phyloP scores from a whole-genome alignment of 768 basidiomycete genomes.

The Stropharia rugosoannulata region DNA sequence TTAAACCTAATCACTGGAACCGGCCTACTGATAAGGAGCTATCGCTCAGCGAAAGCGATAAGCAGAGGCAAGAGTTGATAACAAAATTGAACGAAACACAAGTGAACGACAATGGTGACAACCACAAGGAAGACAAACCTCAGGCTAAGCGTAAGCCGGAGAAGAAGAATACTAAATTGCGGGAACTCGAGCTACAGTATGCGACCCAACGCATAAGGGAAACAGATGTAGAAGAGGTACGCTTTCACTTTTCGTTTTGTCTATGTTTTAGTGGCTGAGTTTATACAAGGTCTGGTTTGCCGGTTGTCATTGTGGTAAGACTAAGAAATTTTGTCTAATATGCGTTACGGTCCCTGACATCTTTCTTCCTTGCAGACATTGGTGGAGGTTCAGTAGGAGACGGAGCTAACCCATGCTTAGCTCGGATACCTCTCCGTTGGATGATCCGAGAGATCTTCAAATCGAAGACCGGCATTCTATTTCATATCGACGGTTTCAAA shows the following conservation, averaged over 20 bases:
- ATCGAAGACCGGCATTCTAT: conserved; percentile 56
- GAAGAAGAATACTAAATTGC: conserved; percentile 14
- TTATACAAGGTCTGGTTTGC: conserved; percentile 28
- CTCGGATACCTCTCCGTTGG: conserved; percentile 59
- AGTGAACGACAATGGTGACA: no score
- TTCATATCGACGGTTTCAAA: conserved; percentile 42
- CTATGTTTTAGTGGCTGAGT: neutral
- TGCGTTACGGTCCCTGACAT: neutral
- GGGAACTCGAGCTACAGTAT: neutral
- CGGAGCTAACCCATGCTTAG: conserved; percentile 37
- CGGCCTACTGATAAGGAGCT: conserved; percentile 25
- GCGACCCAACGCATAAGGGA: conserved; percentile 26
- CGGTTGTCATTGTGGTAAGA: conserved; percentile 46
- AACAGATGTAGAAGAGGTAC: conserved; percentile 45
- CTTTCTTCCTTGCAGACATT: conserved; percentile 35
- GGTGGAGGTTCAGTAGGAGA: conserved; percentile 55
- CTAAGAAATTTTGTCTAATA: neutral
- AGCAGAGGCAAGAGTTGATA: conserved; percentile 6
- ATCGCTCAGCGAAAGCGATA: conserved; percentile 24
- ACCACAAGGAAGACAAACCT: conserved; percentile 3
- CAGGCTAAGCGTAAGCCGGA: conserved; percentile 1
- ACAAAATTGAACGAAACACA: neutral
- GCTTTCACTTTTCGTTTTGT: conserved; percentile 29
- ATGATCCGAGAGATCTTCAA: conserved; percentile 71
- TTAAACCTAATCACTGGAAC: conserved; percentile 50